These are phyloP conservation scores for Rhizopogon sp. DNA, from an alignment of 768 basidiomycete species.

Conservation along the genomic window DNA sequence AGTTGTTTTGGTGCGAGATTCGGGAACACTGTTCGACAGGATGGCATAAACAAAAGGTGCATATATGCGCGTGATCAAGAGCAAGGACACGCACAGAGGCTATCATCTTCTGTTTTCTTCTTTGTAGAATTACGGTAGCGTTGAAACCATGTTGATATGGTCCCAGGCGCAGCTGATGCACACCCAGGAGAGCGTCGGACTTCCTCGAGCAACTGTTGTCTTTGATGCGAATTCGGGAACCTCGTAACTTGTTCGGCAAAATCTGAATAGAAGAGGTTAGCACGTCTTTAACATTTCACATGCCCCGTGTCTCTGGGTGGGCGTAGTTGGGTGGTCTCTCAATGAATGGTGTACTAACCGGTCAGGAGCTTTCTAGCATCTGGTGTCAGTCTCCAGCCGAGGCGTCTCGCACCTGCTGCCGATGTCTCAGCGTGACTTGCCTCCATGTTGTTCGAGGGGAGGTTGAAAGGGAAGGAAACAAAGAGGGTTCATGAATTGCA, in stretches of 20 bases:
- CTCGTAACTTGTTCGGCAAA: background rate
- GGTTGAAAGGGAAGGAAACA: background rate
- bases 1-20: conserved; percentile 19
- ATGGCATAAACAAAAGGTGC: conserved; percentile 1
- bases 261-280: background rate
- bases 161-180: background rate
- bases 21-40: conserved; percentile 18
- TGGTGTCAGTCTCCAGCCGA: background rate
- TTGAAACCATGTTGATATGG: conserved; percentile 11
- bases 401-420: background rate
- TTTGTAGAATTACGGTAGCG: conserved; percentile 4
- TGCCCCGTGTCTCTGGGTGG: background rate
- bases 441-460: background rate
- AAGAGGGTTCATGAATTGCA: background rate
- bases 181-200: background rate
- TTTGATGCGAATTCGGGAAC: background rate
- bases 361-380: background rate
- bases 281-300: background rate
- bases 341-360: background rate
- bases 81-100: conserved; percentile 15
- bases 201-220: background rate
- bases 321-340: background rate
- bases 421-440: background rate
- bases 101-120: conserved; percentile 18
- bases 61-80: background rate